Evolutionary conservation across 2,329 filamentous ascomycete species (phyloP).

Genomic region (Lasiodiplodia hormozganensis): DNA sequence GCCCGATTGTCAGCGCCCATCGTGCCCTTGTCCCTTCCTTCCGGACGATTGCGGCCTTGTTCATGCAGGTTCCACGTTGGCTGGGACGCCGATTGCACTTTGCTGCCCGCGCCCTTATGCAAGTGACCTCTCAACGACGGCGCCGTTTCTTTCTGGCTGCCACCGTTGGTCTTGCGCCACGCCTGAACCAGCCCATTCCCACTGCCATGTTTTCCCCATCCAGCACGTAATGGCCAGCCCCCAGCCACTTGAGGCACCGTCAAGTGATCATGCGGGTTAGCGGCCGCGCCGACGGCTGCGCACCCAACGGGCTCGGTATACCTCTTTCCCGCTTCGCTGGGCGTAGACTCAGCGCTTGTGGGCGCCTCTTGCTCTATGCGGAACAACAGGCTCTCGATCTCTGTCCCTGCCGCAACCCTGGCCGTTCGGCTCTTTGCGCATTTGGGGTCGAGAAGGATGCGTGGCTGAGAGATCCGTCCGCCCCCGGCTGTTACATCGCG

Average conservation of each 20-base stretch:
- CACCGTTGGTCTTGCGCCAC: slow-evolving; percentile 19
- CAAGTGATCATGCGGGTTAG: slow-evolving; percentile 21
- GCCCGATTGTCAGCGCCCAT: not conserved
- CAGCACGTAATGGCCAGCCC: not conserved
- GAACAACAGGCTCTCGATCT: not conserved
- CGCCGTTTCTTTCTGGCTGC: slow-evolving; percentile 5
- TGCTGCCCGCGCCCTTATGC: slow-evolving; percentile 19
- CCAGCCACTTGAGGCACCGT: slow-evolving; percentile 1
- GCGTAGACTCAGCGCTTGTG: not conserved
- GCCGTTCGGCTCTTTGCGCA: not conserved
- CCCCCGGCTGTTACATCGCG: not conserved
- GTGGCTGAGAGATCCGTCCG: not conserved
- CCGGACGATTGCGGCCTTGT: slow-evolving; percentile 11
- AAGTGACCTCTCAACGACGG: slow-evolving; percentile 18
- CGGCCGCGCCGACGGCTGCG: slow-evolving; percentile 6
- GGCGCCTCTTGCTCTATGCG: not conserved
- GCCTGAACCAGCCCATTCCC: not conserved
- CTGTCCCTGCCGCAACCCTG: not conserved
- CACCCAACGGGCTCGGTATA: not conserved
- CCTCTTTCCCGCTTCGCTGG: not conserved
- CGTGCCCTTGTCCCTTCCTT: slow-evolving; percentile 8
- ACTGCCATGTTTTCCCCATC: slow-evolving; percentile 4
- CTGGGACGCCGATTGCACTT: not conserved
- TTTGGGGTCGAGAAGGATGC: not conserved
- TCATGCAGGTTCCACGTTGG: not conserved